These are phyloP conservation scores for Scheffersomyces coipomensis DNA, from an alignment of 805 yeast species.

Conservation along the genomic window DNA sequence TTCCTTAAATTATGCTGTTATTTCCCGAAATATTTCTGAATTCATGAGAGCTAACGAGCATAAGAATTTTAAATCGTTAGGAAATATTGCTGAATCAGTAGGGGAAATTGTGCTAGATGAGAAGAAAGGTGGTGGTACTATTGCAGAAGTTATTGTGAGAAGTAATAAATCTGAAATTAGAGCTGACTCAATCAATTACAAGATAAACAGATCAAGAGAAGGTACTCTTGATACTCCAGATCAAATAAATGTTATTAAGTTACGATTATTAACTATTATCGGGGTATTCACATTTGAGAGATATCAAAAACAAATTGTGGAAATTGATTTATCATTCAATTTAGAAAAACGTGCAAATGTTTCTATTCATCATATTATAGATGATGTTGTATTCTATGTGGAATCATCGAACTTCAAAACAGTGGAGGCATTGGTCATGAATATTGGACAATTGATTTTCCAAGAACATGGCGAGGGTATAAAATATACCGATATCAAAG, in stretches of 20 bases:
- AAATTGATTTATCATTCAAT: constrained; percentile 46
- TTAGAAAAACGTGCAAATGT: constrained; percentile 26
- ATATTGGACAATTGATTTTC: constrained; percentile 60
- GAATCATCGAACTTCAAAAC: constrained; percentile 83
- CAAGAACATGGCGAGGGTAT: constrained; percentile 35
- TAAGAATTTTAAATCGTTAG: constrained; percentile 41
- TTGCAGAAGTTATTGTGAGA: constrained; percentile 36
- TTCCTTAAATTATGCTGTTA: constrained; percentile 85
- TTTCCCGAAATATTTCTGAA: constrained; percentile 62
- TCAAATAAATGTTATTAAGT: constrained; percentile 41
- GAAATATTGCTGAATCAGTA: constrained; percentile 48
- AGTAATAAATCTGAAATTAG: constrained; percentile 59
- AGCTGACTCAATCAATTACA: constrained; percentile 48
- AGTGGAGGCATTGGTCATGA: constrained; percentile 84
- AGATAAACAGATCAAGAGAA: constrained; percentile 29
- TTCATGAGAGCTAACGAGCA: constrained; percentile 44
- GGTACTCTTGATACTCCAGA: constrained; percentile 14
- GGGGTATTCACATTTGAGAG: constrained; percentile 95
- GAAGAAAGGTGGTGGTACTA: constrained; percentile 45
- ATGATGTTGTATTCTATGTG: constrained; percentile 56
- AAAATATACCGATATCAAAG: constrained; percentile 51
- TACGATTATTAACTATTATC: constrained; percentile 71
- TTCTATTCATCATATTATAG: constrained; percentile 43
- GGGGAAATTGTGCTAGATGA: constrained; percentile 43
- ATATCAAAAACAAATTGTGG: constrained; percentile 74